phyloP scores from a whole-genome alignment of 257 asterid species.

The Penstemon davidsonii region DNA sequence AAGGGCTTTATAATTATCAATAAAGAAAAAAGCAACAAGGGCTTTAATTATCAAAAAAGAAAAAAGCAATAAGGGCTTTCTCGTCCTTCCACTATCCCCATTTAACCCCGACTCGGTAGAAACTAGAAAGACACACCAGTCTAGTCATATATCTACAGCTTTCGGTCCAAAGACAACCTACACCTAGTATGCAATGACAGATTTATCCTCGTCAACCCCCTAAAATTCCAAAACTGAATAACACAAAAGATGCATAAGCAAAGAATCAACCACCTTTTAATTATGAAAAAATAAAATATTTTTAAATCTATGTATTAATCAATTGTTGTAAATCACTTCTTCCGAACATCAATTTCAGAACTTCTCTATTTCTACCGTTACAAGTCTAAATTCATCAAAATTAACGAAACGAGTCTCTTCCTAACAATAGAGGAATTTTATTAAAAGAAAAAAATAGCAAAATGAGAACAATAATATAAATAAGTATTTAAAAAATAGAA shows the following conservation, averaged over 20 bases:
- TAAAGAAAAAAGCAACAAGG: no score
- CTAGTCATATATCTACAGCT: constrained; percentile 17
- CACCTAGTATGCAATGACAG: constrained; percentile 31
- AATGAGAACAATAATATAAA: no score
- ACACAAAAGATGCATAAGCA: not conserved
- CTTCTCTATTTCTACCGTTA: no score
- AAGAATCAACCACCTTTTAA: constrained; percentile 22
- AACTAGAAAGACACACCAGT: constrained; percentile 6
- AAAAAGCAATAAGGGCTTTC: constrained; percentile 26
- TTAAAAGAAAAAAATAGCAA: not conserved
- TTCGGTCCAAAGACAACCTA: constrained; percentile 14
- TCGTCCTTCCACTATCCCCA: constrained; percentile 40
- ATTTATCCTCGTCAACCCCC: constrained; percentile 36
- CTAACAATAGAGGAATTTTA: not conserved
- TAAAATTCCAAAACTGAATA: constrained; percentile 30
- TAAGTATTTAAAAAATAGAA: not conserved
- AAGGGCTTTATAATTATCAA: not conserved
- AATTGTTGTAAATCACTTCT: not conserved
- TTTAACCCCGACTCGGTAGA: not conserved
- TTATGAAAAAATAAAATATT: not conserved
- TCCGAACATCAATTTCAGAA: constrained; percentile 8
- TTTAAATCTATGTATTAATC: constrained; percentile 1
- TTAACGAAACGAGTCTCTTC: no score
- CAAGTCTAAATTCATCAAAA: no score
- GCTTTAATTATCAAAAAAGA: no score